These are phyloP conservation scores for Penicillium rolfsii DNA, from an alignment of 2,329 filamentous ascomycete species.

Conservation along the genomic window DNA sequence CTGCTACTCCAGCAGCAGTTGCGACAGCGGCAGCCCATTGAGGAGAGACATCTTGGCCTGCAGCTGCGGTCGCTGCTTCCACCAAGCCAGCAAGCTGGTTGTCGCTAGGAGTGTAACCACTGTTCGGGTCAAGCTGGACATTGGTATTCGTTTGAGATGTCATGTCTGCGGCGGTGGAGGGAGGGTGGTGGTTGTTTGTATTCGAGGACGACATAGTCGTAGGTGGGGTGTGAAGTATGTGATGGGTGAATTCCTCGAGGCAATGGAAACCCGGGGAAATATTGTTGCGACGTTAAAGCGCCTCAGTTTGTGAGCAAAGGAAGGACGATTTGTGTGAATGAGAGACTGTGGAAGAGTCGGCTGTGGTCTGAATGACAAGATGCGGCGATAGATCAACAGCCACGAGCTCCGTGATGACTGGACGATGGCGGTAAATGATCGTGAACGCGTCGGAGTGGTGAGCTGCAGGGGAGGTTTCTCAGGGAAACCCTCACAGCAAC, in stretches of 20 bases:
- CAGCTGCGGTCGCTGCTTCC: constrained; percentile 51
- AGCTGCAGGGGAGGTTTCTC: neutral
- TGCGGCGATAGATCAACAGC: neutral
- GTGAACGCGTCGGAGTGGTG: neutral
- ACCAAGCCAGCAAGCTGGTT: constrained; percentile 52
- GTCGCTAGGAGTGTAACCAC: constrained; percentile 43
- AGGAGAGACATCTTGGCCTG: constrained; percentile 42
- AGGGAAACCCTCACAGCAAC: constrained; percentile 7
- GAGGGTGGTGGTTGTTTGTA: constrained; percentile 36
- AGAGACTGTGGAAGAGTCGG: neutral
- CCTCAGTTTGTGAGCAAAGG: neutral
- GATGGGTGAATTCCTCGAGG: neutral
- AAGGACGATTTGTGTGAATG: neutral
- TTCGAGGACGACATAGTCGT: constrained; percentile 36
- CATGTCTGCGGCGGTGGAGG: constrained; percentile 35
- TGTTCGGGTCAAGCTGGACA: constrained; percentile 38
- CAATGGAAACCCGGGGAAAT: neutral
- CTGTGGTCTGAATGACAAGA: neutral
- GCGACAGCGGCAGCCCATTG: constrained; percentile 51
- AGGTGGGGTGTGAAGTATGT: neutral
- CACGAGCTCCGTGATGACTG: neutral
- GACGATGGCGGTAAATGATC: neutral
- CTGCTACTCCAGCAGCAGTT: constrained; percentile 53
- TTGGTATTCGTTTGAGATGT: constrained; percentile 30
- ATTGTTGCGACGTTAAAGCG: neutral